A percentile compares a stretch with the other conserved stretches of the same genome.
Evolutionary conservation across 331 rosid genomes (phyloP).

Genomic region (Arachis monticola): DNA sequence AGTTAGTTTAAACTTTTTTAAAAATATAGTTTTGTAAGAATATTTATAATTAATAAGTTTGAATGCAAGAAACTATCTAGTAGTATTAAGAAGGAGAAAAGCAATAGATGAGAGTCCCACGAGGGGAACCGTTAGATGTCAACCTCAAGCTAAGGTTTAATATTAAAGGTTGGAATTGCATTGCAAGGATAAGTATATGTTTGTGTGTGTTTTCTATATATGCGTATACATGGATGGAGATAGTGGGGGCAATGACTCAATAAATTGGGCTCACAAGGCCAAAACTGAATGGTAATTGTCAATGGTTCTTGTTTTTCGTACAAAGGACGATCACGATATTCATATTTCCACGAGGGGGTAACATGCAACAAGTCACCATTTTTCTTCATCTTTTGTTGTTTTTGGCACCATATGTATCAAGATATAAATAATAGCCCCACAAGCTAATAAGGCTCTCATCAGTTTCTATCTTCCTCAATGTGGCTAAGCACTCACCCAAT

Average conservation of each 20-base stretch:
- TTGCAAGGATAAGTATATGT: too few species aligned
- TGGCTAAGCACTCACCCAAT: conserved; percentile 69
- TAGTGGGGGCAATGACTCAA: not conserved
- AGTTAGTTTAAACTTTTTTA: too few species aligned
- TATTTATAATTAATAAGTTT: too few species aligned
- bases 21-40: too few species aligned
- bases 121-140: conserved; percentile 22
- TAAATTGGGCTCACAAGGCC: conserved; percentile 29
- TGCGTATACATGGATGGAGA: too few species aligned
- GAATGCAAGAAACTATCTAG: not conserved
- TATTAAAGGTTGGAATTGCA: too few species aligned
- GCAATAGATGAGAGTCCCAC: conserved; percentile 14
- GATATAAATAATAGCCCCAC: conserved; percentile 54
- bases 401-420: conserved; percentile 33
- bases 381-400: too few species aligned
- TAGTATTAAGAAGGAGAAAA: too few species aligned
- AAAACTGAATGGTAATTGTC: conserved; percentile 56
- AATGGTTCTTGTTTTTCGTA: conserved; percentile 48
- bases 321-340: conserved; percentile 65
- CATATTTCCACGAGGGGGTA: conserved; percentile 82
- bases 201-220: too few species aligned
- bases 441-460: not conserved
- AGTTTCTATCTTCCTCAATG: conserved; percentile 47
- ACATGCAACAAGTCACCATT: conserved; percentile 59
- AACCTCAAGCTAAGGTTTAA: conserved; percentile 20